Conservation (phyloP, 2,329 filamentous ascomycete species). For the Diplodia intermedia region DNA sequence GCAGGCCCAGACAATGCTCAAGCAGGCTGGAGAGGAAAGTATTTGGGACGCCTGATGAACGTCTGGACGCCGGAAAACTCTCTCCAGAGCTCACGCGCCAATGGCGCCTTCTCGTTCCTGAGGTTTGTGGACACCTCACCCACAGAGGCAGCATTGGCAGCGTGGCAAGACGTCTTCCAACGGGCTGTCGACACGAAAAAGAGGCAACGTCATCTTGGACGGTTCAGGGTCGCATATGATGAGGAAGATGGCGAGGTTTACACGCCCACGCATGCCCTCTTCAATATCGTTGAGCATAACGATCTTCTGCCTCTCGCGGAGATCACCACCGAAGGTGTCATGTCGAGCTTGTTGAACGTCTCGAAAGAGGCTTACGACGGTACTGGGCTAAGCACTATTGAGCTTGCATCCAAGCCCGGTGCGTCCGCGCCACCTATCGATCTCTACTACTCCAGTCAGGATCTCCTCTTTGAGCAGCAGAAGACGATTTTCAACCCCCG, state of each 20-base stretch:
- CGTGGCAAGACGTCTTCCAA: constrained; percentile 74
- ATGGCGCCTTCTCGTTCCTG: constrained; percentile 83
- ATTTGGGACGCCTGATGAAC: constrained; percentile 82
- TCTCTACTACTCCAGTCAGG: constrained; percentile 74
- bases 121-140: constrained; percentile 82
- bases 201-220: constrained; percentile 65
- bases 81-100: constrained; percentile 64
- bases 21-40: constrained; percentile 82
- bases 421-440: constrained; percentile 87
- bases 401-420: constrained; percentile 78
- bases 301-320: constrained; percentile 72
- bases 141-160: constrained; percentile 72
- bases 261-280: constrained; percentile 76
- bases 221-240: constrained; percentile 72
- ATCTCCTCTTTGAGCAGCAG: constrained; percentile 69
- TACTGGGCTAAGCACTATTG: constrained; percentile 77
- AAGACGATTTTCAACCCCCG: constrained; percentile 78
- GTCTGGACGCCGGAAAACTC: constrained; percentile 87
- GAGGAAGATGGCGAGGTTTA: constrained; percentile 69
- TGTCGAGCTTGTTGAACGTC: constrained; percentile 81
- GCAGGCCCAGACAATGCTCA: constrained; percentile 74
- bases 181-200: constrained; percentile 69
- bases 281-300: constrained; percentile 77
- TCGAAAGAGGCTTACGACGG: constrained; percentile 69
- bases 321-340: constrained; percentile 72